Evolutionary conservation across 257 asterid genomes (phyloP), one percentile per base, ranked within the genome.

Genomic region (Osmanthus fragrans): DNA sequence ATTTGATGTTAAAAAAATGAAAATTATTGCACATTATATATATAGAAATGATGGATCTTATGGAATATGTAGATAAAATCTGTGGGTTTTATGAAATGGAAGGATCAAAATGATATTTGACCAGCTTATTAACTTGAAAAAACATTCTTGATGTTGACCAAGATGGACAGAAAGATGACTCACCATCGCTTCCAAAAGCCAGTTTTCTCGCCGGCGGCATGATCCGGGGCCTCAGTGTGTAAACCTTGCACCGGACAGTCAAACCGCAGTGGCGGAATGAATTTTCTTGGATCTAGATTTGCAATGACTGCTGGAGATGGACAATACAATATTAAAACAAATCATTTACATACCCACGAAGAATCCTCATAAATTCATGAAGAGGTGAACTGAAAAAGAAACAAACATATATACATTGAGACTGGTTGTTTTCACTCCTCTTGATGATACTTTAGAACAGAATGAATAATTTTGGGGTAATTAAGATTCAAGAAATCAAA

Each of bases 171-270:
- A 21, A 1, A 21, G 42, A 25, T 12, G 32, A 36, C 85, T 80
- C 58, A 85, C 88, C 86, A 82, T 42, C 88, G 86, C 75, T 77
- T 85, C 83, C 83, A 85, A 81, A 85, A 85, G 65, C 88, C 88
- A 67, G 88, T 85, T 21, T 76, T 72, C 9, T 54, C 45, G 23
- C 83, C 74, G 5, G 19, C 69, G 1, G 80, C 30, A 7, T 2
- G 33, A 9, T 25, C 5, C 19, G 18, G 23, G 19, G 74, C 58
- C 40, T 72, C 13, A 76, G n/a, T 66, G 6, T 10, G 58, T 30
- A 72, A 54, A 25, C 77, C 79, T 39, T 73, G 72, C 47, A 65
- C 45, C 4, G 88, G 88, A 77, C 82, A 85, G 2, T 86, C 86
- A 16, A 80, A 83, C 4, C 86, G 88, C 1, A 83, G 88, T 5